These are phyloP conservation scores for Thinopyrum elongatum DNA, from an alignment of 176 grass and related monocot genomes.

Conservation along the genomic window DNA sequence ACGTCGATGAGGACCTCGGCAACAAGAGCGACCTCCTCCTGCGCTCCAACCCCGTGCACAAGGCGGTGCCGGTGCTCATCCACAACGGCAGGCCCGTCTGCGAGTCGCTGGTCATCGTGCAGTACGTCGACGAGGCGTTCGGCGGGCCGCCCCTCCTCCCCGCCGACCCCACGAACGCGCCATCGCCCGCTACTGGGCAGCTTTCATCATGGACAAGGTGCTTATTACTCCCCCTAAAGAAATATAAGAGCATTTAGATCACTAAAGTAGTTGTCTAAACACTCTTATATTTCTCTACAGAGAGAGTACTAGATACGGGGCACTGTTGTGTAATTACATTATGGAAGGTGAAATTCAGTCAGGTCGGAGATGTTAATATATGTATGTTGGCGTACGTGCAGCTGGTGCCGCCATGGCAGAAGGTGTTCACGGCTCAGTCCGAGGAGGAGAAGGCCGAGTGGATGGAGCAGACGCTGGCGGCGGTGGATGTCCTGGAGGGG, in stretches of 20 bases:
- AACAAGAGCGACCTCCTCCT: slow-evolving; percentile 58
- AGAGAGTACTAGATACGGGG: too few species aligned
- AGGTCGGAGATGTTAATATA: too few species aligned
- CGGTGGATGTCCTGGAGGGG: neutral
- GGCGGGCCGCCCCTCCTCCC: neutral
- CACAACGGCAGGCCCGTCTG: slow-evolving; percentile 45
- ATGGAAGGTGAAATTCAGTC: too few species aligned
- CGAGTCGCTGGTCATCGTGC: slow-evolving; percentile 41
- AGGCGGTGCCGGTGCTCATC: slow-evolving; percentile 64
- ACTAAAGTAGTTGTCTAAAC: too few species aligned
- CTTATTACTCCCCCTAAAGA: too few species aligned
- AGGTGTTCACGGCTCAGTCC: neutral
- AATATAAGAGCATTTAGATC: too few species aligned
- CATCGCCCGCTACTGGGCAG: neutral
- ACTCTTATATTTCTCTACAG: too few species aligned
- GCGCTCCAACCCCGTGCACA: slow-evolving; percentile 53
- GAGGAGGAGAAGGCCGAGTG: neutral
- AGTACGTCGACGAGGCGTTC: slow-evolving; percentile 48
- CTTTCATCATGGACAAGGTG: neutral
- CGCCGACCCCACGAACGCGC: neutral
- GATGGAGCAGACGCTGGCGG: neutral
- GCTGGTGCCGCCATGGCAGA: neutral
- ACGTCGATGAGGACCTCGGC: slow-evolving; percentile 31
- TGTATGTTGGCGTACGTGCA: too few species aligned
- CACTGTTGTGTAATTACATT: too few species aligned